Conservation (phyloP, 202 grass and related monocot genomes). For the Panicum virgatum region DNA sequence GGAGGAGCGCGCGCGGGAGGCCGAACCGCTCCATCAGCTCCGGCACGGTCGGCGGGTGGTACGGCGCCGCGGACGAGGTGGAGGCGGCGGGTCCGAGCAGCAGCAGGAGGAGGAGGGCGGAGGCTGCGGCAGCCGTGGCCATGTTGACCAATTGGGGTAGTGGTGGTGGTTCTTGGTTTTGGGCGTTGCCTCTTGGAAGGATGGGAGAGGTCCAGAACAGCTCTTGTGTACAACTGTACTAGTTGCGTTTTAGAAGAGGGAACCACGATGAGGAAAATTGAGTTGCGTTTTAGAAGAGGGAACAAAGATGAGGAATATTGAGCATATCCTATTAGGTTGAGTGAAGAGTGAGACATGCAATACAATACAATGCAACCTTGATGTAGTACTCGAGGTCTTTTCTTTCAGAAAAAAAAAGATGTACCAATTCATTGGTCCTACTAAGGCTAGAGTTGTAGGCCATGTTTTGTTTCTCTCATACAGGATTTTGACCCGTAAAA, state of each 20-base stretch:
- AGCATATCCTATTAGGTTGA: neutral
- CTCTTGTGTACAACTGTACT: too few relatives aligned
- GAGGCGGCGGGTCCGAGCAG: neutral
- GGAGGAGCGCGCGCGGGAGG: constrained; percentile 68
- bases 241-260: too few relatives aligned
- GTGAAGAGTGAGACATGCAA: neutral
- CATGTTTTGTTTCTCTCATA: too few relatives aligned
- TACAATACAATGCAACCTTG: too few relatives aligned
- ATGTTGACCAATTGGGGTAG: constrained; percentile 25
- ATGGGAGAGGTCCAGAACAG: too few relatives aligned
- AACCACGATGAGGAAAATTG: too few relatives aligned
- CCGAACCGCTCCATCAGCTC: constrained; percentile 67
- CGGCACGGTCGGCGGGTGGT: constrained; percentile 52
- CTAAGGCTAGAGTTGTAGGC: too few relatives aligned
- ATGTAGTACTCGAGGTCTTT: too few relatives aligned
- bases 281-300: neutral
- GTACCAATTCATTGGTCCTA: too few relatives aligned
- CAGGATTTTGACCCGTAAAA: neutral
- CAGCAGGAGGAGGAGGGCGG: constrained; percentile 30
- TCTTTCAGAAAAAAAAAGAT: too few relatives aligned
- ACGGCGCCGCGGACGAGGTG: constrained; percentile 26
- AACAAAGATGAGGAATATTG: too few relatives aligned
- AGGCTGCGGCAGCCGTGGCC: constrained; percentile 26
- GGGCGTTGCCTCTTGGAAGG: neutral
- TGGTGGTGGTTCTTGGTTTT: constrained; percentile 30